phyloP scores from a whole-genome alignment of 805 yeast species.

The Saccharomycopsis fodiens region DNA sequence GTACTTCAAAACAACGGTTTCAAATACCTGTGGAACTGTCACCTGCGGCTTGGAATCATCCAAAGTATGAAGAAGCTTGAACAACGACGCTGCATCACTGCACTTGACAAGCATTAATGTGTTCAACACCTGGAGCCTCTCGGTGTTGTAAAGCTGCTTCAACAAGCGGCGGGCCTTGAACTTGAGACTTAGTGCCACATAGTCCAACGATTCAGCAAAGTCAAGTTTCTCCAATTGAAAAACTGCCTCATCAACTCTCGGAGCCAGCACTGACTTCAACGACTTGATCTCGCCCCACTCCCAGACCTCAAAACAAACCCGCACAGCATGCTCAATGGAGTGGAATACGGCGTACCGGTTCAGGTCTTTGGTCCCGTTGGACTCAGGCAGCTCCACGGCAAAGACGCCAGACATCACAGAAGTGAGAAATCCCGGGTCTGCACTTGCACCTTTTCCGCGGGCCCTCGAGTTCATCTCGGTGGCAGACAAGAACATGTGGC shows the following conservation, averaged over 20 bases:
- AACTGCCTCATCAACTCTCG: slow-evolving; percentile 4
- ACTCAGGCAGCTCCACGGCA: slow-evolving; percentile 56
- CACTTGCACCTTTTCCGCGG: slow-evolving; percentile 16
- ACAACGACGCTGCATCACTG: slow-evolving; percentile 31
- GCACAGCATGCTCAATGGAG: slow-evolving; percentile 54
- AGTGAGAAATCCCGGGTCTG: slow-evolving; percentile 31
- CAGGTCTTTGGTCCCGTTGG: slow-evolving; percentile 40
- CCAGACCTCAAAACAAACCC: slow-evolving; percentile 61
- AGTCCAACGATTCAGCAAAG: slow-evolving; percentile 32
- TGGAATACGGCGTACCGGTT: slow-evolving; percentile 51
- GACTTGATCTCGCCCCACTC: slow-evolving; percentile 46
- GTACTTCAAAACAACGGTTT: slow-evolving; percentile 44
- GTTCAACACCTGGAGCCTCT: slow-evolving; percentile 68
- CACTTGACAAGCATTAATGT: slow-evolving; percentile 35
- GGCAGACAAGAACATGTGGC: slow-evolving; percentile 20
- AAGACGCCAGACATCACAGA: slow-evolving; percentile 74
- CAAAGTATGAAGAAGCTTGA: slow-evolving; percentile 63
- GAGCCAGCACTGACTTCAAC: slow-evolving; percentile 16
- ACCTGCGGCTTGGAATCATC: slow-evolving; percentile 78
- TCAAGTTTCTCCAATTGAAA: background rate
- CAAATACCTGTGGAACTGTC: slow-evolving; percentile 62
- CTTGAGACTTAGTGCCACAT: slow-evolving; percentile 53
- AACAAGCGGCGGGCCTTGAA: slow-evolving; percentile 59
- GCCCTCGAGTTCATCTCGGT: slow-evolving; percentile 21
- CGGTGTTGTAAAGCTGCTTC: slow-evolving; percentile 56